Percentiles rank a stretch among this genome's conserved stretches.
These are phyloP conservation scores for Chlorella vulgaris DNA, from an alignment of 139 green algal genomes.

Conservation along the genomic window DNA sequence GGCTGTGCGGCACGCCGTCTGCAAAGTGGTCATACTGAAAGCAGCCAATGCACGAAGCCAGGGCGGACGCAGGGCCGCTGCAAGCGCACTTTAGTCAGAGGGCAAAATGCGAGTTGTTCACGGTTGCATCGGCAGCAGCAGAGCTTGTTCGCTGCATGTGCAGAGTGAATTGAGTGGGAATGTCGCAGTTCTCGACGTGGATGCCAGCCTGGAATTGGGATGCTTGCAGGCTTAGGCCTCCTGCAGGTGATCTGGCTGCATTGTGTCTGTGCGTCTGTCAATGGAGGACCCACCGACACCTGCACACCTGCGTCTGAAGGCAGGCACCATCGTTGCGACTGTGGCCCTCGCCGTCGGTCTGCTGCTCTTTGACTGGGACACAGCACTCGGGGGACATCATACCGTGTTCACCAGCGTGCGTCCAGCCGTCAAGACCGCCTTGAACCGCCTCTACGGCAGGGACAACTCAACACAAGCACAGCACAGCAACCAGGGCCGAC, in stretches of 20 bases:
- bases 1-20: no score
- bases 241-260: no score
- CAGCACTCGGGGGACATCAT: not conserved
- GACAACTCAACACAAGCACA: not conserved
- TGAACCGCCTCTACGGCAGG: constrained; percentile 48
- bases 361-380: constrained; percentile 48
- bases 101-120: no score
- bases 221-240: no score
- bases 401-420: constrained; percentile 52
- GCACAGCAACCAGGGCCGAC: not conserved
- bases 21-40: not conserved
- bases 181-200: no score
- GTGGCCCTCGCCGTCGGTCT: constrained; percentile 6
- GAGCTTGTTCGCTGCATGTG: no score
- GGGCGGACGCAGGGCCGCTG: no score
- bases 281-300: constrained; percentile 21
- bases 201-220: no score
- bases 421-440: constrained; percentile 38
- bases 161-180: no score
- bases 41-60: no score
- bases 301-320: constrained; percentile 49
- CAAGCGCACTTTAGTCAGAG: no score
- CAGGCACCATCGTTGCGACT: constrained; percentile 38
- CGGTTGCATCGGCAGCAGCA: no score
- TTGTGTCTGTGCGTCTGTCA: not conserved